phyloP scores from a whole-genome alignment of 106 monocot genomes.

The Acorus gramineus region DNA sequence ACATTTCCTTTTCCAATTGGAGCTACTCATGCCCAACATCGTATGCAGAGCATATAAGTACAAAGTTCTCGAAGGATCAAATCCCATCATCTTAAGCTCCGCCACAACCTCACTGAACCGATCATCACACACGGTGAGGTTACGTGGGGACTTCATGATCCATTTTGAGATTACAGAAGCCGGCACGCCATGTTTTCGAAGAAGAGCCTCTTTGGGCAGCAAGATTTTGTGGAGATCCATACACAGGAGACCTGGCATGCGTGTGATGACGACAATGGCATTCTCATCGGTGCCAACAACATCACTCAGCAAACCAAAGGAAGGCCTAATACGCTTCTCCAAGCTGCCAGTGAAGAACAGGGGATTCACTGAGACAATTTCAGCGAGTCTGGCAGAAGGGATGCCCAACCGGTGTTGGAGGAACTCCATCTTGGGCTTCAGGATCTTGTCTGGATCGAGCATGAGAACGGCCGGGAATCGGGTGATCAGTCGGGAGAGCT shows the following conservation, averaged over 20 bases:
- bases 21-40: neutral
- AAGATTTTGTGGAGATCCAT: no score
- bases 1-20: neutral
- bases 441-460: neutral
- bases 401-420: neutral
- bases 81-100: neutral
- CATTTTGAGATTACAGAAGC: no score
- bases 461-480: neutral
- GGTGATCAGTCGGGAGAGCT: slow-evolving; percentile 2
- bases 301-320: no score
- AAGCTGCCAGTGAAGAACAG: neutral
- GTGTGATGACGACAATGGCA: neutral
- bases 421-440: slow-evolving; percentile 7
- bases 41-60: neutral
- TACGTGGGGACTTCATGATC: no score
- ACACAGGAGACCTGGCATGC: neutral
- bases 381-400: neutral
- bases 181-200: no score
- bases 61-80: neutral
- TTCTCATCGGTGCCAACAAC: slow-evolving; percentile 1
- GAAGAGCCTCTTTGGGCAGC: no score
- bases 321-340: neutral
- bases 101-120: neutral
- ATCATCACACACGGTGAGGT: neutral
- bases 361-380: neutral